Conservation (phyloP, 2,329 filamentous ascomycete genomes). For the Venturia nashicola region DNA sequence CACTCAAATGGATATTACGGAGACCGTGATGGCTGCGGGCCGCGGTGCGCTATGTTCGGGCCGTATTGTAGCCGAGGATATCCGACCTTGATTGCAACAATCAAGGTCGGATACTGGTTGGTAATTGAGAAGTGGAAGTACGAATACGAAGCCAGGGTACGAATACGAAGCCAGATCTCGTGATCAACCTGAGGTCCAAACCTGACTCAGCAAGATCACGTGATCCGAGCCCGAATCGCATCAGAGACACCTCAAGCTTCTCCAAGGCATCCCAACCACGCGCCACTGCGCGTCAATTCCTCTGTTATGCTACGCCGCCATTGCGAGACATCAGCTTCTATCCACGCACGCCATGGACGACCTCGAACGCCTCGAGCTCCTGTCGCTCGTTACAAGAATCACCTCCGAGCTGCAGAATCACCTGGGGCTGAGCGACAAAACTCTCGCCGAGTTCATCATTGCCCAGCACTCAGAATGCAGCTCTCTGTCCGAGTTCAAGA, state of each 20-base stretch:
- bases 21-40: too few relatives aligned
- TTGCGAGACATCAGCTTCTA: background rate
- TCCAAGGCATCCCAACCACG: background rate
- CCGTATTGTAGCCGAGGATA: background rate
- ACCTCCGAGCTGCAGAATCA: conserved; percentile 92
- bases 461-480: conserved; percentile 70
- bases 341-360: conserved; percentile 61
- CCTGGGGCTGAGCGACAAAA: conserved; percentile 83
- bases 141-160: too few relatives aligned
- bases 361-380: conserved; percentile 76
- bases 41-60: background rate
- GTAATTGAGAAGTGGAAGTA: too few relatives aligned
- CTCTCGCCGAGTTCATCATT: conserved; percentile 91
- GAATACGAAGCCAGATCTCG: too few relatives aligned
- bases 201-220: background rate
- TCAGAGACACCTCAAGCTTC: background rate
- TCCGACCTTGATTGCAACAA: background rate
- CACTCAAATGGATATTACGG: too few relatives aligned
- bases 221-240: background rate
- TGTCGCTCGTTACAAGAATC: conserved; percentile 90
- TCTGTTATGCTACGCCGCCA: background rate
- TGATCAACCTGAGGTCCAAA: too few relatives aligned
- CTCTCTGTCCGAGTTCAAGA: conserved; percentile 61
- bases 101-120: too few relatives aligned
- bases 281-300: background rate